phyloP scores from a whole-genome alignment of 1,284 basidiomycete species.

The Coniferiporia weirii region DNA sequence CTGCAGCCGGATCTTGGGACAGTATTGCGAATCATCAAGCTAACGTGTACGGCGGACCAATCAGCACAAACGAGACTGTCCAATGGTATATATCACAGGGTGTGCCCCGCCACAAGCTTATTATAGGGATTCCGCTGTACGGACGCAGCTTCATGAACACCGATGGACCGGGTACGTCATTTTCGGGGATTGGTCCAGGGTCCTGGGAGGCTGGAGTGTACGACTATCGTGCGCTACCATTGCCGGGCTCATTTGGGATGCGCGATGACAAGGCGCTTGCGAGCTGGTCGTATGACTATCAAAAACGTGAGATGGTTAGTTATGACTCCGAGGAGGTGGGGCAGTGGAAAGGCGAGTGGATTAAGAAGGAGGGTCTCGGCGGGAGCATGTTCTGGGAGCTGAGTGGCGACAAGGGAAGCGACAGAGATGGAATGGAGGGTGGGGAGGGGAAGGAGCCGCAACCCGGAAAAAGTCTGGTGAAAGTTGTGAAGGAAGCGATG shows the following conservation, averaged over 20 bases:
- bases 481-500: slow-evolving; percentile 69
- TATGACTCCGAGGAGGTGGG: slow-evolving; percentile 73
- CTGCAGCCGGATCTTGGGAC: slow-evolving; percentile 81
- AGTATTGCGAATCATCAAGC: slow-evolving; percentile 82
- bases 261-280: slow-evolving; percentile 55
- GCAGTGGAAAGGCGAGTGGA: slow-evolving; percentile 70
- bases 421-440: slow-evolving; percentile 63
- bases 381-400: slow-evolving; percentile 89
- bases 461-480: slow-evolving; percentile 59
- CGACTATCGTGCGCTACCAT: slow-evolving; percentile 74
- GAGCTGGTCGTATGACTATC: slow-evolving; percentile 70
- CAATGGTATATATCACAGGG: slow-evolving; percentile 70
- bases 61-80: slow-evolving; percentile 67
- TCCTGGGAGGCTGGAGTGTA: slow-evolving; percentile 79
- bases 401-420: slow-evolving; percentile 69
- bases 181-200: slow-evolving; percentile 69
- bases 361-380: slow-evolving; percentile 60
- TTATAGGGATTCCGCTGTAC: slow-evolving; percentile 88
- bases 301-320: slow-evolving; percentile 70
- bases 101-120: slow-evolving; percentile 74
- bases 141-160: slow-evolving; percentile 90
- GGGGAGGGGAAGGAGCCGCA: slow-evolving; percentile 59
- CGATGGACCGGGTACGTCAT: slow-evolving; percentile 74
- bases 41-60: slow-evolving; percentile 66
- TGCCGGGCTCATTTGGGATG: slow-evolving; percentile 59